Percentiles rank a stretch among this genome's conserved stretches.
Conservation (phyloP, 768 basidiomycete genomes). For the Paxillus ammoniavirescens region DNA sequence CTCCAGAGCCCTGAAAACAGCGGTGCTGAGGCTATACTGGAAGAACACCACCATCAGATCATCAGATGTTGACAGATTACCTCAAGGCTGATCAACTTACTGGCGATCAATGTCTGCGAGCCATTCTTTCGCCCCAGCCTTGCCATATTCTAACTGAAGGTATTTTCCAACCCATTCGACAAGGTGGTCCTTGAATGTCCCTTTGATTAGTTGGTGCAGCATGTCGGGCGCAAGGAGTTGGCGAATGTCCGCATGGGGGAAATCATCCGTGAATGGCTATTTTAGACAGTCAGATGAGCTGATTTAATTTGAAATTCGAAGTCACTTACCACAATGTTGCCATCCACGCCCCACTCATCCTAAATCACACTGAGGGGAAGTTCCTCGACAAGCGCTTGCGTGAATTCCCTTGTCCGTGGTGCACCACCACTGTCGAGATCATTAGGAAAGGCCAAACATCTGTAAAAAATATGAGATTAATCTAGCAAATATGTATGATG, state of each 20-base stretch:
- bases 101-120: conserved; percentile 31
- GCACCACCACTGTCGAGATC: not conserved
- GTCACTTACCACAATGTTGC: not conserved
- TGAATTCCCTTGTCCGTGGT: not conserved
- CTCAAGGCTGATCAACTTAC: conserved; percentile 8
- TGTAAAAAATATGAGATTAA: not conserved
- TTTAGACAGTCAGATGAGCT: too few species aligned
- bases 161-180: conserved; percentile 31
- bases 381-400: not conserved
- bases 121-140: conserved; percentile 10
- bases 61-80: not conserved
- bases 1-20: conserved; percentile 11
- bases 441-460: not conserved
- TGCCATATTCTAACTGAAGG: conserved; percentile 10
- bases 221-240: conserved; percentile 27
- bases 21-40: conserved; percentile 20
- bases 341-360: not conserved
- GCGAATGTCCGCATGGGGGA: conserved; percentile 32
- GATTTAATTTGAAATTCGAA: not conserved
- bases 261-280: conserved; percentile 30
- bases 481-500: not conserved
- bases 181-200: conserved; percentile 12
- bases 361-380: not conserved
- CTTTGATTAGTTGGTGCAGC: conserved; percentile 2
- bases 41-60: not conserved